Base-by-base conservation (phyloP, 2,329 filamentous ascomycete species). In the Beauveria caledonica region DNA sequence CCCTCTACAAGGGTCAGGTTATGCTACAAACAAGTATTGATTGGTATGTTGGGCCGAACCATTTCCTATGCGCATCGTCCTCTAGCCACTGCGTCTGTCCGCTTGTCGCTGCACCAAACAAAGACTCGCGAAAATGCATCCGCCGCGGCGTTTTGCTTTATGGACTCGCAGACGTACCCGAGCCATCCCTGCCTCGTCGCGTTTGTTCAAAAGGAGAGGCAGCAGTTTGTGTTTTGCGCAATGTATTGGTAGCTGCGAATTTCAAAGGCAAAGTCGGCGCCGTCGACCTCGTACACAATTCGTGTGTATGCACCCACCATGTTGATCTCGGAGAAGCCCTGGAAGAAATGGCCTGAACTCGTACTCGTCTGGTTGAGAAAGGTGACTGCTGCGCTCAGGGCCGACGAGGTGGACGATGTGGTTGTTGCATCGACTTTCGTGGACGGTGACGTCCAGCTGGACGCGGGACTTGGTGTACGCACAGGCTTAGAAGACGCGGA, bases 311-410 rank as follows among this genome's bases (percentile, higher is more conserved):
- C 58, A 17, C 71, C 71, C 2, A 15, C 29, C 61, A 66, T 72
- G 45, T 69, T 63, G 3, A 48, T 1, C 7, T 62, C 61, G 1
- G 67, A 65, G 51, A 68, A 74, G 8, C 62, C 71, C 56, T 74
- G 72, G 66, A 74, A 74, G 5, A 66, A 66, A 23, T 70, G 68
- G 1, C 62, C 60, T 1, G 52, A 49, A 17, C 27, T 33, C 0
- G 65, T 64, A 8, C 42, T 58, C 13, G 66, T 69, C 46, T 62
- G 58, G 63, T 68, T 69, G 63, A 69, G 63, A 60, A 69, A 66
- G 0, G 60, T 63, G 2, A 52, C 19, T 19, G 44, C 44, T 27
- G 59, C 3, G 44, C 23, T 51, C 9, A 52, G n/a, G 29, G 51
- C 8, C 10, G 58, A 52, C 6, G 57, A 48, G 19, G 59, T 40